These are phyloP conservation scores for Ustanciosporium gigantosporum DNA, from an alignment of 1,284 basidiomycete species.

Conservation along the genomic window DNA sequence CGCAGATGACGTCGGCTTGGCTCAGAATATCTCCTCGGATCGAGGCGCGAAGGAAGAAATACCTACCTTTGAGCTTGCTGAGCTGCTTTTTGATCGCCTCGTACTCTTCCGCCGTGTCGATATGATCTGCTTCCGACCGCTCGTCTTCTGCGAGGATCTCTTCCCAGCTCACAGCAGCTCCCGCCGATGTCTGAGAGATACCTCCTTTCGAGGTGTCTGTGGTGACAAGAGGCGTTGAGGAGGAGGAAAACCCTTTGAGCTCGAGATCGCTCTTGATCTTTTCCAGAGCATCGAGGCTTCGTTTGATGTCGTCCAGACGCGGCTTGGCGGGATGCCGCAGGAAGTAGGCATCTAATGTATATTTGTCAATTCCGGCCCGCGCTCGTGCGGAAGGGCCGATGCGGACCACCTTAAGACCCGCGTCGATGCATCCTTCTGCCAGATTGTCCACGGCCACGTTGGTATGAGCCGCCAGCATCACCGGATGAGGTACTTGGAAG, in stretches of 20 bases:
- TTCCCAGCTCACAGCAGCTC: conserved; percentile 22
- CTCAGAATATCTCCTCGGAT: conserved; percentile 61
- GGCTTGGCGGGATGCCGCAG: conserved; percentile 68
- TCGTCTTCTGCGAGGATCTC: conserved; percentile 16
- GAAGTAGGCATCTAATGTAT: conserved; percentile 73
- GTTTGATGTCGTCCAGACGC: conserved; percentile 62
- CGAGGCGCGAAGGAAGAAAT: conserved; percentile 50
- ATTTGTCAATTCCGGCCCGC: conserved; percentile 67
- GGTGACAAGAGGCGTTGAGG: background rate
- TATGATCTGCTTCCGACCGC: conserved; percentile 7
- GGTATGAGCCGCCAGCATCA: conserved; percentile 88
- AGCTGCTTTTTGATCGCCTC: conserved; percentile 41
- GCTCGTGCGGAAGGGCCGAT: conserved; percentile 68
- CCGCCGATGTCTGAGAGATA: background rate
- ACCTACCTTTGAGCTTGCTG: conserved; percentile 41
- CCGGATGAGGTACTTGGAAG: conserved; percentile 79
- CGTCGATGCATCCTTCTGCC: conserved; percentile 68
- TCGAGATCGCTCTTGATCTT: conserved; percentile 30
- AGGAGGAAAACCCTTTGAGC: conserved; percentile 8
- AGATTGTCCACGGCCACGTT: conserved; percentile 94
- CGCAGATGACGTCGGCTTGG: conserved; percentile 61
- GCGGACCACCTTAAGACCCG: conserved; percentile 75
- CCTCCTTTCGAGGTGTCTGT: background rate
- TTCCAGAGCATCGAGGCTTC: conserved; percentile 22
- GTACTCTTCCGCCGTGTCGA: conserved; percentile 17